Evolutionary conservation across 73 alveolate genomes (phyloP).

Genomic region (Loxodes magnus): DNA sequence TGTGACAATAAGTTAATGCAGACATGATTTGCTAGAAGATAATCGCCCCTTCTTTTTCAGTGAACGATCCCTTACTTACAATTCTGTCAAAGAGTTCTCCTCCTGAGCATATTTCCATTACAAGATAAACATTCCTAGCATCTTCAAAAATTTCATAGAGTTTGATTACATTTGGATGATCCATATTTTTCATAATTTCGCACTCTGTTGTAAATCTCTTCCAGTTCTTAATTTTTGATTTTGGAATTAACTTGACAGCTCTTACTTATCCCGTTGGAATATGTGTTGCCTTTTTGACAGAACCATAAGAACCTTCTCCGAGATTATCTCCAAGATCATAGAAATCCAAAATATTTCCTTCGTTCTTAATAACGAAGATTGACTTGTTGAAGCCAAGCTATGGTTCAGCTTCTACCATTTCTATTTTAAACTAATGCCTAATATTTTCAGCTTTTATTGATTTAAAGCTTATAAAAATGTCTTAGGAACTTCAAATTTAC

Average conservation of each 20-base stretch:
- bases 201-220: constrained; percentile 41
- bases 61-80: constrained; percentile 46
- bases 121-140: constrained; percentile 13
- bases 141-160: constrained; percentile 52
- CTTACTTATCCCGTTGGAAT: constrained; percentile 41
- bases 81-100: constrained; percentile 84
- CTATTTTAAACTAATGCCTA: no score
- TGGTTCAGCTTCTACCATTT: no score
- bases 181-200: constrained; percentile 36
- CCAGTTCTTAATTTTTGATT: constrained; percentile 56
- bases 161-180: constrained; percentile 54
- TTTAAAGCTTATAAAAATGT: no score
- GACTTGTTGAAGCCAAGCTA: no score
- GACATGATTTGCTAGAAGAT: constrained; percentile 50
- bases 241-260: constrained; percentile 83
- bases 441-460: no score
- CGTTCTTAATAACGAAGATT: background rate
- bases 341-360: constrained; percentile 1
- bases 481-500: no score
- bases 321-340: background rate
- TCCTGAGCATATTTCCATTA: constrained; percentile 63
- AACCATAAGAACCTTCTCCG: constrained; percentile 70
- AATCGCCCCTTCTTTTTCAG: constrained; percentile 71
- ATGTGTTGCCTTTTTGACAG: constrained; percentile 38
- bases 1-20: constrained; percentile 65